Base-by-base conservation (phyloP, 306 rosid genomes). In the Astragalus membranaceus region DNA sequence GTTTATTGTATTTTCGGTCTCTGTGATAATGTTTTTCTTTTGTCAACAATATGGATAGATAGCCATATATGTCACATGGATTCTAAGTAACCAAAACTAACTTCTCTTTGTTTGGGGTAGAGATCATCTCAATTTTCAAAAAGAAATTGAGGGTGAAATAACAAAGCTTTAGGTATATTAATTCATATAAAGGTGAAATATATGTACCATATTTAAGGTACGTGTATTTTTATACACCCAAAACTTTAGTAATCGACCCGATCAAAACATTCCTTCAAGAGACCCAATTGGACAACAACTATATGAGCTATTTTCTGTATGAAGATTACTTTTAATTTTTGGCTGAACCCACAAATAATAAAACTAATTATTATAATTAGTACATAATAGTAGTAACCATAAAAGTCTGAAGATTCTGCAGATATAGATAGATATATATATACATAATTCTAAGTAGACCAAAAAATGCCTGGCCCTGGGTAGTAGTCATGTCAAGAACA, bases 401-500 rank as follows among this genome's bases (percentile, higher is more conserved):
- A 75, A 75, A 75, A 56, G 37, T 15, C 77, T 41, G 70, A 82
- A 81, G 85, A 88, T 82, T 80, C 87, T 78, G 74, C 61, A 69
- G 74, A 77, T 55, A 74, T 73, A 70, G 67, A 68, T 79, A 43
- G 68, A 76, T 67, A 49, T 26, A 26, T 0, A 26, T 26, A 1
- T 1, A 54, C 23, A 1, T 20, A 67, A n/a, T n/a, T 69, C 52
- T 49, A 64, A 54, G 57, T 56, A 59, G 76, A 72, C 67, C 80
- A 82, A 74, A 9, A 70, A 75, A 57, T 67, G 62, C 81, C 70
- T 65, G 70, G 69, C 58, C 81, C 70, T 65, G 70, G 69, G 64
- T 16, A 41, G 83, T 26, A 26, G 30, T 80, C 85, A 75, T 70
- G 73, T 84, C 81, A 55, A 70, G 37, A 65, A 67, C 73, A 66